Evolutionary conservation across 352 stramenopile genomes (phyloP), one percentile per base, ranked within the genome.

Genomic region (Globisporangium megalacanthum): DNA sequence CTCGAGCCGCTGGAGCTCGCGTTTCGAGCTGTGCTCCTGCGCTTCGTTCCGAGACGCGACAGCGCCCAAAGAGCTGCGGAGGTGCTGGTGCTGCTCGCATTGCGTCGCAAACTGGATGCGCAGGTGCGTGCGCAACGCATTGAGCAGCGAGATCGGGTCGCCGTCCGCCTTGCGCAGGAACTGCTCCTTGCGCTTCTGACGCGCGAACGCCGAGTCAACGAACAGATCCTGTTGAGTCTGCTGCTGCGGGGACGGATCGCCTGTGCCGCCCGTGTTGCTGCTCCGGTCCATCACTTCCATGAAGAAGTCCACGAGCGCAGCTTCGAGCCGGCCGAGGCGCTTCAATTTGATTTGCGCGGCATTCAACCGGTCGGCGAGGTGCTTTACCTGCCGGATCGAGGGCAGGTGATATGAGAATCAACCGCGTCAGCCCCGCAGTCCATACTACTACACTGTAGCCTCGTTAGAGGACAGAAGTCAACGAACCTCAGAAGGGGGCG

Each of bases 291-390:
- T 79, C 15, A 92, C 61, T 52, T 92, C 82, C 54, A 85, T 76
- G 60, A 88, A 84, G 31, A 89, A 77, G 62, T 92, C 82, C 8
- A 80, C 76, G 42, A 92, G 73, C 22, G 77, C 72, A 0, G 74
- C 69, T 49, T 89, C 82, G 6, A 92, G 73, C 0, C 79, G 77
- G 10, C 76, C 56, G 0, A 92, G 72, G 7, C 70, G 65, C 53
- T 88, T 88, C 33, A 86, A 49, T 45, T 89, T 89, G 56, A 87
- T 64, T 42, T 90, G 82, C 6, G 82, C 77, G 8, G 61, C 62
- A 46, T 88, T 79, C 29, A 92, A 51, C 3, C 79, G 68, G 31
- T 90, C 79, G 7, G 73, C 75, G 5, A 90, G 66, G 51, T 86
- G 79, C 56, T 86, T 86, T 29, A 67, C 58, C 68, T 89, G 47